Evolutionary conservation across 1,284 basidiomycete genomes (phyloP).

Genomic region (Testicularia cyperi): DNA sequence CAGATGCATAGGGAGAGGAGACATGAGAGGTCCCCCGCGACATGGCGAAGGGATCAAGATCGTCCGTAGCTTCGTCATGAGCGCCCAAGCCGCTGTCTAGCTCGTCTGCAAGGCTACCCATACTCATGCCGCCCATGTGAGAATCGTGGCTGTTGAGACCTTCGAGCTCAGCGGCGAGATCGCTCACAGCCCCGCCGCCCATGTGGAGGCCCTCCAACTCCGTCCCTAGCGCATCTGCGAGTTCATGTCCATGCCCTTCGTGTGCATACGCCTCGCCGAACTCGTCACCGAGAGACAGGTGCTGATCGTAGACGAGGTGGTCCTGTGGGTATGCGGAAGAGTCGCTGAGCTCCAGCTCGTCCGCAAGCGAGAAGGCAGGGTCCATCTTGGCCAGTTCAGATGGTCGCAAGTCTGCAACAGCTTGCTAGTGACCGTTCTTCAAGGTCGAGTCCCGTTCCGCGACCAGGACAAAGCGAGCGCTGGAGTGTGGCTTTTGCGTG

Average conservation of each 20-base stretch:
- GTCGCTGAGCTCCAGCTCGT: constrained; percentile 8
- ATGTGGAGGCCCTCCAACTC: constrained; percentile 5
- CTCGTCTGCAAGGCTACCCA: constrained; percentile 1
- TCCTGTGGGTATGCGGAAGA: no score
- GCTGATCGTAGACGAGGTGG: neutral
- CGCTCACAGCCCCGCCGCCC: neutral
- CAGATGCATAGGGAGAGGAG: no score
- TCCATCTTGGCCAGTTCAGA: constrained; percentile 26
- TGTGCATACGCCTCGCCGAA: neutral
- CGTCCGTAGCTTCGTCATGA: no score
- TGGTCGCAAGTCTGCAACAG: no score
- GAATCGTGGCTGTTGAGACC: neutral
- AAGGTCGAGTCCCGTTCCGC: no score
- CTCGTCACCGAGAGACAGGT: neutral
- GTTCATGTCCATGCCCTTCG: neutral
- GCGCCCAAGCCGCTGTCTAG: no score
- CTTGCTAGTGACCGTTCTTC: no score
- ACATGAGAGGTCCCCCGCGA: no score
- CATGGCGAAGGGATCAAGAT: no score
- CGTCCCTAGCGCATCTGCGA: constrained; percentile 1
- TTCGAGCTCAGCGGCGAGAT: constrained; percentile 4
- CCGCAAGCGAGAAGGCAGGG: constrained; percentile 27
- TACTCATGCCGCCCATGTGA: no score
- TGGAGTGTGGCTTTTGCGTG: no score
- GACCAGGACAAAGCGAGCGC: no score